Evolutionary conservation across 768 basidiomycete genomes (phyloP).

Genomic region (Agaricus bisporus): DNA sequence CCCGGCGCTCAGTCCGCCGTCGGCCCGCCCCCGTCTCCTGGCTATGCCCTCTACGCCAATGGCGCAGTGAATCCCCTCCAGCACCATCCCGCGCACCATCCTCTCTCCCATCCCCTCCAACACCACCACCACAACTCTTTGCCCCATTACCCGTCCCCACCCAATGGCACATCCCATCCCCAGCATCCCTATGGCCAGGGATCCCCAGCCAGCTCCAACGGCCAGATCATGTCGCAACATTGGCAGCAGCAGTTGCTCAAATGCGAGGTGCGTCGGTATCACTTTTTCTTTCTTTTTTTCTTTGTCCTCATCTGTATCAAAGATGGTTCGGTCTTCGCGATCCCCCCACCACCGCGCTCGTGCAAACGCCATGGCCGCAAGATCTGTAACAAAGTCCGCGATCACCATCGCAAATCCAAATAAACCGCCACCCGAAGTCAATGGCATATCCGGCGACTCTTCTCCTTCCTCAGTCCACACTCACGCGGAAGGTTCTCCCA

Average conservation of each 20-base stretch:
- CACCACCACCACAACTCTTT: slow-evolving; percentile 80
- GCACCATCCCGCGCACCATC: slow-evolving; percentile 52
- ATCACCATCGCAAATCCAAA: slow-evolving; percentile 93
- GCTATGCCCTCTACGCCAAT: slow-evolving; percentile 72
- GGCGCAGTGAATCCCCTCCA: slow-evolving; percentile 58
- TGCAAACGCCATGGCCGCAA: slow-evolving; percentile 90
- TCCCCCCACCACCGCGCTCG: slow-evolving; percentile 93
- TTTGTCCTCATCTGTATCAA: slow-evolving; percentile 33
- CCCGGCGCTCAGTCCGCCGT: slow-evolving; percentile 48
- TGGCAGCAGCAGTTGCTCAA: slow-evolving; percentile 95
- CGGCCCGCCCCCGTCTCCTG: slow-evolving; percentile 64
- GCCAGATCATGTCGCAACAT: slow-evolving; percentile 70
- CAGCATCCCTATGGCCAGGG: slow-evolving; percentile 37
- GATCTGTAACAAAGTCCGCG: slow-evolving; percentile 80
- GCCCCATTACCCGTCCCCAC: slow-evolving; percentile 76
- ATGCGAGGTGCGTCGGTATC: slow-evolving; percentile 66
- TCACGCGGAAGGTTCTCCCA: slow-evolving; percentile 16
- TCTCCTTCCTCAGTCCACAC: slow-evolving; percentile 25
- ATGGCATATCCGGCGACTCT: slow-evolving; percentile 24
- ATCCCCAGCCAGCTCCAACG: slow-evolving; percentile 53
- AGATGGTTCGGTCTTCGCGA: slow-evolving; percentile 82
- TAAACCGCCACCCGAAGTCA: slow-evolving; percentile 33
- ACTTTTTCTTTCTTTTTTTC: slow-evolving; percentile 11
- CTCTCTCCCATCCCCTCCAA: slow-evolving; percentile 46
- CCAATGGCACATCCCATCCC: slow-evolving; percentile 56